These are phyloP conservation scores for Clarkia xantiana DNA, from an alignment of 345 rosid genomes.

Conservation along the genomic window DNA sequence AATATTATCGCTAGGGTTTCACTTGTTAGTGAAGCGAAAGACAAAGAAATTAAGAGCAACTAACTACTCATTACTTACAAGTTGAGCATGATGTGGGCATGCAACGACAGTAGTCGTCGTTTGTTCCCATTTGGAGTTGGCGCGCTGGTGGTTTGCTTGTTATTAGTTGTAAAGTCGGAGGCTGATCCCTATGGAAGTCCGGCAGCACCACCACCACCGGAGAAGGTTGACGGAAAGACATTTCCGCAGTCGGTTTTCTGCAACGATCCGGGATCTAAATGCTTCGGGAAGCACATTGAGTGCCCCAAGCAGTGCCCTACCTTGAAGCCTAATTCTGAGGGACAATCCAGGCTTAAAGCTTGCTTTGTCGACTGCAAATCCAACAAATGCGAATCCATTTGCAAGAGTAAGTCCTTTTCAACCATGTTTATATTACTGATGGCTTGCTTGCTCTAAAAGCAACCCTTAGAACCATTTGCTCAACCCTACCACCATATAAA, in stretches of 20 bases:
- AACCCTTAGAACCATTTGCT: too few species aligned
- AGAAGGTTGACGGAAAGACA: background rate
- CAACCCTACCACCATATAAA: too few species aligned
- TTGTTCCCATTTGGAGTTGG: too few species aligned
- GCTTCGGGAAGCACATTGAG: conserved; percentile 1
- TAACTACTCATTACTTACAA: too few species aligned
- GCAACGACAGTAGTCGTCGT: too few species aligned
- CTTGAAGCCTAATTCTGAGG: background rate
- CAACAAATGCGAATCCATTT: conserved; percentile 4
- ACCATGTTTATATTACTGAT: background rate
- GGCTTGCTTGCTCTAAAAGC: too few species aligned
- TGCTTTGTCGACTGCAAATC: conserved; percentile 7
- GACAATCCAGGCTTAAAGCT: conserved; percentile 5
- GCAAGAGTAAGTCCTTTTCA: conserved; percentile 3
- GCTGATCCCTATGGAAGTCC: conserved; percentile 5
- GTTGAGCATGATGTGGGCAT: too few species aligned
- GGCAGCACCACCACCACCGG: background rate
- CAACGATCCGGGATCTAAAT: conserved; percentile 1
- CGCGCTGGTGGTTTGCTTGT: background rate
- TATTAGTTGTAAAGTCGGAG: background rate
- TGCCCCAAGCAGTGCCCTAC: conserved; percentile 8
- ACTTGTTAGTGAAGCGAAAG: too few species aligned
- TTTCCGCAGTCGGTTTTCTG: conserved; percentile 5
- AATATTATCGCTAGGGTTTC: too few species aligned
- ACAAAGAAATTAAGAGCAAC: too few species aligned